Conservation (phyloP, 306 rosid species). For the Rosa rugosa region DNA sequence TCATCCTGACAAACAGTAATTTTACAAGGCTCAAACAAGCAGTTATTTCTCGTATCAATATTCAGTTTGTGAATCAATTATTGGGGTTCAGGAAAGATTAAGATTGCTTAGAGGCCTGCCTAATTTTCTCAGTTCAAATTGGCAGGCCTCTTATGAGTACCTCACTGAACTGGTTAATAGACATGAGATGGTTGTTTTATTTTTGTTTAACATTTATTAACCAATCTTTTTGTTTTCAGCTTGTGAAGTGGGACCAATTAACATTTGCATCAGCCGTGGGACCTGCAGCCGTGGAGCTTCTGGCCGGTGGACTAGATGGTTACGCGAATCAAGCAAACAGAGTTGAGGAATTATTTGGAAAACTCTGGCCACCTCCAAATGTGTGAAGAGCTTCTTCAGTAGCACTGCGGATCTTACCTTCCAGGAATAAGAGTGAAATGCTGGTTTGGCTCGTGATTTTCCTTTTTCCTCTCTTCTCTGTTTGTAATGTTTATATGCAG, state of each 20-base stretch:
- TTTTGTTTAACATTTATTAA: constrained; percentile 16
- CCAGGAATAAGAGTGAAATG: constrained; percentile 32
- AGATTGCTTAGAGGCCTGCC: background rate
- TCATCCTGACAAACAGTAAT: background rate
- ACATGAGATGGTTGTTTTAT: background rate
- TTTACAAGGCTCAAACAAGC: background rate
- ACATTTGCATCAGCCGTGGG: constrained; percentile 79
- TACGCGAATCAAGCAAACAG: constrained; percentile 80
- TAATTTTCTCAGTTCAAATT: background rate
- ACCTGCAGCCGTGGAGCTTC: constrained; percentile 81
- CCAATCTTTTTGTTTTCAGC: constrained; percentile 46
- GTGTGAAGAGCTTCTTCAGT: constrained; percentile 47
- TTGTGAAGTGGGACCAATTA: constrained; percentile 76
- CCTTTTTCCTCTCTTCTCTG: background rate
- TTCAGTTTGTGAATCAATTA: background rate
- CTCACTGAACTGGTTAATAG: background rate
- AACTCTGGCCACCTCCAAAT: constrained; percentile 98
- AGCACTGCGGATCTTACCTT: constrained; percentile 19
- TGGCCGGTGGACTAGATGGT: constrained; percentile 79
- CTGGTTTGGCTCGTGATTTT: constrained; percentile 4
- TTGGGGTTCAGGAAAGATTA: background rate
- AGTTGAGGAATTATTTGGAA: constrained; percentile 73
- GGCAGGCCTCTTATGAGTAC: background rate
- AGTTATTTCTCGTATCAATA: background rate
- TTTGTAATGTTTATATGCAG: background rate